Percentiles rank a stretch among this genome's conserved stretches.
phyloP scores from a whole-genome alignment of 2,329 filamentous ascomycete genomes.

The Lachnellula occidentalis region DNA sequence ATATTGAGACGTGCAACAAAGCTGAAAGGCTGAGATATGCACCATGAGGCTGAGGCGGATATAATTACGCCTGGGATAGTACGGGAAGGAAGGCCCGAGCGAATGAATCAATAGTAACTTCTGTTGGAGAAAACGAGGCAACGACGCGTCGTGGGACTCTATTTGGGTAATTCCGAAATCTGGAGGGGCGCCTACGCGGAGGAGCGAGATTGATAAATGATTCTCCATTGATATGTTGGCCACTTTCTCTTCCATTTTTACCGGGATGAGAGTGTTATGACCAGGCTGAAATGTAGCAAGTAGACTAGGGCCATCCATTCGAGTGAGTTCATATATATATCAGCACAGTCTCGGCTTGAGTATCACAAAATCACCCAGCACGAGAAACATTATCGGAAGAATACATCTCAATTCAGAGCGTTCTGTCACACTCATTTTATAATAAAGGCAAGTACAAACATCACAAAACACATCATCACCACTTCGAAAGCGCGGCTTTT shows the following conservation, averaged over 20 bases:
- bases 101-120: background rate
- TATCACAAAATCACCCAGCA: too few species aligned
- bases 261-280: too few species aligned
- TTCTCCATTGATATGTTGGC: too few species aligned
- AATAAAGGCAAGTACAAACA: background rate
- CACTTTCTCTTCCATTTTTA: too few species aligned
- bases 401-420: background rate
- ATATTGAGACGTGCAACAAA: constrained; percentile 20
- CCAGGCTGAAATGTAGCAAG: too few species aligned
- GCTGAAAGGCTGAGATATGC: background rate
- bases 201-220: background rate
- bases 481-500: constrained; percentile 2
- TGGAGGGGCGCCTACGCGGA: background rate
- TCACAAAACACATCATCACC: background rate
- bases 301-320: too few species aligned
- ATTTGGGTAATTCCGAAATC: constrained; percentile 2
- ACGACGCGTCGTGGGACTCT: background rate
- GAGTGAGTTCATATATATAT: too few species aligned
- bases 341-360: too few species aligned
- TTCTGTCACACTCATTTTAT: too few species aligned
- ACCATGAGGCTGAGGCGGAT: background rate
- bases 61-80: background rate
- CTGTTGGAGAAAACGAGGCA: background rate
- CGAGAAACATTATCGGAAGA: background rate
- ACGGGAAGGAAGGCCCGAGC: background rate